Conservation (phyloP, 148 eudicot genomes). For the Euryodendron excelsum region DNA sequence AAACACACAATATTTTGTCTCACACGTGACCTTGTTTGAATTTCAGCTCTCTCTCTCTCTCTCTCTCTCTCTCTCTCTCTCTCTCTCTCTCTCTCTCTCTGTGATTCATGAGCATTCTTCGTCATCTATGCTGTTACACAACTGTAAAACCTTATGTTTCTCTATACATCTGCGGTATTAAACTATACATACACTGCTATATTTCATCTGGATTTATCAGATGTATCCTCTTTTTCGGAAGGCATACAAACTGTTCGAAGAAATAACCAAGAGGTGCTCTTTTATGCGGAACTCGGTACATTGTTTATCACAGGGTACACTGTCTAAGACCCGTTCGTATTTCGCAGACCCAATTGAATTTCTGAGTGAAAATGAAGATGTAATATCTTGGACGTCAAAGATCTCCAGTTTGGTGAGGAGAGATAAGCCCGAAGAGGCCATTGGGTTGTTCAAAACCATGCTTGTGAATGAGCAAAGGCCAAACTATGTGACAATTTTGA, state of each 20-base stretch:
- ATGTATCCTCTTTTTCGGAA: background rate
- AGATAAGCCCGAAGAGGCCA: constrained; percentile 44
- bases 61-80: background rate
- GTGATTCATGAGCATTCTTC: background rate
- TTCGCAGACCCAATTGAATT: constrained; percentile 17
- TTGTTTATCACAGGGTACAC: constrained; percentile 4
- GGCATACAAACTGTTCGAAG: constrained; percentile 40
- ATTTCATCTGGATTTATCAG: background rate
- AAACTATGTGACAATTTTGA: constrained; percentile 49
- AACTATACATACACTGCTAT: no score
- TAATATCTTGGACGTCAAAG: constrained; percentile 43
- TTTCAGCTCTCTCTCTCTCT: background rate
- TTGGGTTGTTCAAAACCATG: constrained; percentile 47
- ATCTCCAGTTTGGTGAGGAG: constrained; percentile 46
- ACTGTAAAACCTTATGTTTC: background rate
- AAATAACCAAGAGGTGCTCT: constrained; percentile 21
- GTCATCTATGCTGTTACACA: background rate
- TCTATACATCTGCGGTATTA: background rate
- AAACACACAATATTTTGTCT: background rate
- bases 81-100: background rate
- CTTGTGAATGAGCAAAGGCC: constrained; percentile 36
- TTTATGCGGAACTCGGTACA: background rate
- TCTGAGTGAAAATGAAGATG: constrained; percentile 21
- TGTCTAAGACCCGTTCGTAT: background rate
- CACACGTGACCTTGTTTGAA: background rate